Percentiles rank a stretch among this genome's conserved stretches.
Conservation (phyloP, 371 early-diverging fungal genomes). For the Mycotypha africana region DNA sequence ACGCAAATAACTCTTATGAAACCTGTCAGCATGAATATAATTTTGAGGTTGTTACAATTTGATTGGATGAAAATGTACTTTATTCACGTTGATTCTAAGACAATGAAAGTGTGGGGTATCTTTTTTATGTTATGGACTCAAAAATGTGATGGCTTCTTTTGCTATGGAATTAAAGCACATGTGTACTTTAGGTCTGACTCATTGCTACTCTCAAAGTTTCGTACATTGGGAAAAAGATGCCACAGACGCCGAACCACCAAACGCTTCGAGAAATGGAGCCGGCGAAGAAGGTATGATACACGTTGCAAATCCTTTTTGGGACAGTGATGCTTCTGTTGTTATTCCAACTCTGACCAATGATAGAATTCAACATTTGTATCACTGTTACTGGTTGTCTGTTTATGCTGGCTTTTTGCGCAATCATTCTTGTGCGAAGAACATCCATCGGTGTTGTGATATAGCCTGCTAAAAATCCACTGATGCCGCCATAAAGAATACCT, state of each 20-base stretch:
- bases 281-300: slow-evolving; percentile 48
- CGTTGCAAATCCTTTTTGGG: slow-evolving; percentile 4
- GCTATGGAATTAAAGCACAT: background rate
- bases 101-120: no score
- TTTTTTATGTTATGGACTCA: no score
- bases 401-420: slow-evolving; percentile 57
- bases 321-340: slow-evolving; percentile 3
- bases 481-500: slow-evolving; percentile 69
- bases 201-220: slow-evolving; percentile 56
- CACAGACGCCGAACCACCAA: slow-evolving; percentile 81
- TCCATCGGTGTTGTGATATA: slow-evolving; percentile 83
- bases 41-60: no score
- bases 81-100: no score
- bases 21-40: no score
- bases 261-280: slow-evolving; percentile 61
- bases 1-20: no score
- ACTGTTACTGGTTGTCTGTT: slow-evolving; percentile 17
- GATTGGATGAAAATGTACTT: no score
- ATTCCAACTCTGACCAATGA: slow-evolving; percentile 13
- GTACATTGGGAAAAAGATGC: slow-evolving; percentile 75
- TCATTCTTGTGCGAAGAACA: slow-evolving; percentile 73
- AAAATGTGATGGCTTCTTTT: no score
- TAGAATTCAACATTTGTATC: slow-evolving; percentile 18
- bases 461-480: slow-evolving; percentile 77
- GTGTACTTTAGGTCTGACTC: slow-evolving; percentile 1